These are phyloP conservation scores for Rubroshorea leprosula DNA, from an alignment of 345 rosid genomes.

Conservation along the genomic window DNA sequence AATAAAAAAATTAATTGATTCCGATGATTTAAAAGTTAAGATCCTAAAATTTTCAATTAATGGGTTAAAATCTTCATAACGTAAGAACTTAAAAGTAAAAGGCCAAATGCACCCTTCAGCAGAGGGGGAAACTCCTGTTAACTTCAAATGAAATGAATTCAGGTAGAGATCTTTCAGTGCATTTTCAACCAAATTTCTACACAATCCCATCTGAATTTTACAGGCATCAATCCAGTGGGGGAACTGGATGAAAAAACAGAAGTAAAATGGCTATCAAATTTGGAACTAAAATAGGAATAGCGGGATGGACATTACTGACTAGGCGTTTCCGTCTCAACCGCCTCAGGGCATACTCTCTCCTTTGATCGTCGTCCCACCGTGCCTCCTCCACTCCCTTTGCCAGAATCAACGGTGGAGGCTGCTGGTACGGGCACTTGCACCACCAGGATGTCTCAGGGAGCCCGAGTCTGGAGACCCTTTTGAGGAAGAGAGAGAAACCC, in stretches of 20 bases:
- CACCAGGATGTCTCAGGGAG: slow-evolving; percentile 65
- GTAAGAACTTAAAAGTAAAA: too few relatives aligned
- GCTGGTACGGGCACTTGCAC: slow-evolving; percentile 69
- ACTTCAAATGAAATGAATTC: too few relatives aligned
- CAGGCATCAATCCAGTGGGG: too few relatives aligned
- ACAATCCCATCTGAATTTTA: too few relatives aligned
- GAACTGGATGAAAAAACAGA: slow-evolving; percentile 54
- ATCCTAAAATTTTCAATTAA: too few relatives aligned
- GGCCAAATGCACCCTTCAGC: too few relatives aligned
- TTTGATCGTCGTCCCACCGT: slow-evolving; percentile 56
- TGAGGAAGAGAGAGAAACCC: slow-evolving; percentile 49
- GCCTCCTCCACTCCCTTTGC: slow-evolving; percentile 69
- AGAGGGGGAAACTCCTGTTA: too few relatives aligned
- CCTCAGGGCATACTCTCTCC: slow-evolving; percentile 47
- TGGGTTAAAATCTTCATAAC: too few relatives aligned
- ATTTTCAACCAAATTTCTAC: too few relatives aligned
- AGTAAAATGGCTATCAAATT: slow-evolving; percentile 49
- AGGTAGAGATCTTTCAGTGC: too few relatives aligned
- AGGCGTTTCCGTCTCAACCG: slow-evolving; percentile 48
- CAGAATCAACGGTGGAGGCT: slow-evolving; percentile 62
- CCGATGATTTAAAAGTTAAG: too few relatives aligned
- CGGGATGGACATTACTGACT: slow-evolving; percentile 39
- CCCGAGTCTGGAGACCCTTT: slow-evolving; percentile 46
- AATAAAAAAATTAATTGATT: too few relatives aligned
- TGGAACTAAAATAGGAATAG: slow-evolving; percentile 52